Conservation (phyloP, 495 filamentous ascomycete genomes). For the Pyrenula massariospora region DNA sequence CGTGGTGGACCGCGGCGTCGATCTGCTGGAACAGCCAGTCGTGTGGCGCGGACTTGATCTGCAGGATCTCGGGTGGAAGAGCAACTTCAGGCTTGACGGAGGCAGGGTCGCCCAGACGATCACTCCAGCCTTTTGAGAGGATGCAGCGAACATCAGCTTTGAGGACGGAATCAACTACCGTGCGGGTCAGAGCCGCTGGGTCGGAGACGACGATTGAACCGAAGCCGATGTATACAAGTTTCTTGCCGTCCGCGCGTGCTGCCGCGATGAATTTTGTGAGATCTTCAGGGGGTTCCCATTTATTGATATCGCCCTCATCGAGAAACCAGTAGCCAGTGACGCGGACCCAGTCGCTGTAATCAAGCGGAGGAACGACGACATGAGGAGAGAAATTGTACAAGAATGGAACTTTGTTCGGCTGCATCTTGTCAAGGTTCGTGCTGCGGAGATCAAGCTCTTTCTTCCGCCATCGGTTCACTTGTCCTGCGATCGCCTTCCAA, state of each 20-base stretch:
- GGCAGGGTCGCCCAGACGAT: constrained; percentile 56
- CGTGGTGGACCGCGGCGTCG: constrained; percentile 90
- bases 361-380: constrained; percentile 83
- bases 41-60: constrained; percentile 85
- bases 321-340: constrained; percentile 98
- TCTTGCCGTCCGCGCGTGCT: constrained; percentile 72
- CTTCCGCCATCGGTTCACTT: constrained; percentile 89
- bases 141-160: constrained; percentile 95
- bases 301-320: constrained; percentile 49
- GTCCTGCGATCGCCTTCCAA: constrained; percentile 84
- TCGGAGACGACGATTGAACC: constrained; percentile 94
- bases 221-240: constrained; percentile 93
- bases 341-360: constrained; percentile 95
- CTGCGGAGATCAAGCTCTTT: constrained; percentile 63
- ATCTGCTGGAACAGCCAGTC: constrained; percentile 95
- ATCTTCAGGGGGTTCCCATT: constrained; percentile 65
- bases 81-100: constrained; percentile 51
- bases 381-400: constrained; percentile 93
- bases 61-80: constrained; percentile 69
- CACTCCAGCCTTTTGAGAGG: constrained; percentile 98
- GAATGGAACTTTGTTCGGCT: constrained; percentile 92
- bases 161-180: constrained; percentile 77
- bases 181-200: constrained; percentile 72
- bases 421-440: constrained; percentile 82
- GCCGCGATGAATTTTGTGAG: constrained; percentile 68